Percentiles rank a stretch among this genome's conserved stretches.
Conservation (phyloP, 2,329 filamentous ascomycete species). For the Fusarium pininemorale region DNA sequence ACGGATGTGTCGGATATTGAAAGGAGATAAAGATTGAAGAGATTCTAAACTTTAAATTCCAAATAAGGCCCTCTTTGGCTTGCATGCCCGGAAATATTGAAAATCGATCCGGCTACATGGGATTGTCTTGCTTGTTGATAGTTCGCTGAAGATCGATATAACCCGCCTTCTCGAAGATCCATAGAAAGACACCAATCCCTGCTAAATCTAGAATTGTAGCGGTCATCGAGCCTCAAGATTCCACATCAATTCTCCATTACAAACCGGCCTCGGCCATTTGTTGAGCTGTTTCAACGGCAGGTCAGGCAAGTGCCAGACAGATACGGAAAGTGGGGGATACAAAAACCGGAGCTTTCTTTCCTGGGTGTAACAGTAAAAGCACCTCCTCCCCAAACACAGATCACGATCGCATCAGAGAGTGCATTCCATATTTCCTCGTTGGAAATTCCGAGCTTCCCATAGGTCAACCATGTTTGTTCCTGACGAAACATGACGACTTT, state of each 20-base stretch:
- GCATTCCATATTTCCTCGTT: background rate
- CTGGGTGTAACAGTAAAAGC: background rate
- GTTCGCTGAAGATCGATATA: background rate
- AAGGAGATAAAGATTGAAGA: background rate
- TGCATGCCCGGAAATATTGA: background rate
- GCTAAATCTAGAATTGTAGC: background rate
- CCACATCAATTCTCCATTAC: constrained; percentile 11
- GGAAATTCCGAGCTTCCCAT: constrained; percentile 4
- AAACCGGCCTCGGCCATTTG: constrained; percentile 1
- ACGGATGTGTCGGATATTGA: background rate
- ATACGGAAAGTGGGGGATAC: constrained; percentile 4
- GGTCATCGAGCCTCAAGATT: constrained; percentile 21
- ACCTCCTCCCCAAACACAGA: background rate
- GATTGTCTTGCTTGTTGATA: background rate
- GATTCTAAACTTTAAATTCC: background rate
- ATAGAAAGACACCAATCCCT: background rate
- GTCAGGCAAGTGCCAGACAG: background rate
- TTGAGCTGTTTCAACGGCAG: background rate
- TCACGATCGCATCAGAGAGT: background rate
- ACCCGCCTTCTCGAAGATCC: background rate
- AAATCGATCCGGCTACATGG: background rate
- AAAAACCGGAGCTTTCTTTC: constrained; percentile 16
- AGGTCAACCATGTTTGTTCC: background rate
- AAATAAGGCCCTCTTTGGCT: background rate
- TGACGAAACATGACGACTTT: constrained; percentile 24